Evolutionary conservation across 2,329 filamentous ascomycete species (phyloP), one percentile per base, ranked within the genome.

Genomic region (Colletotrichum musae): DNA sequence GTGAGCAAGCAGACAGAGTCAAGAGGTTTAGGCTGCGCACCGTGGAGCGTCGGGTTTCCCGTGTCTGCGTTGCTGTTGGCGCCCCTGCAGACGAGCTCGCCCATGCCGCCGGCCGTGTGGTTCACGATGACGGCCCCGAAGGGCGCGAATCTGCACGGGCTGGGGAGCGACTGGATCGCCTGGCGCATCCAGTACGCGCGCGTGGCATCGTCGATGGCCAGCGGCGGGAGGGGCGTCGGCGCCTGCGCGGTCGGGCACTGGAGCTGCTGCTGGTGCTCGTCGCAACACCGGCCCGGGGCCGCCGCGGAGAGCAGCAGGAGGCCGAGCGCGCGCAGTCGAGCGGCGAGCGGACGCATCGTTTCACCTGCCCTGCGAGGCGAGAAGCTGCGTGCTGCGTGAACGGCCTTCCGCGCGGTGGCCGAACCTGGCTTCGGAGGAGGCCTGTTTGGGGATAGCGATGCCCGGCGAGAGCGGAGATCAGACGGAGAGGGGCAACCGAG

Each of bases 61-160:
- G 79, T 82, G 36, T 73, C 68, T 6, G 72, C 71, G 59, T 81
- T 83, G 28, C 77, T 75, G 72, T 89, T 89, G 18, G 82, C 84
- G 7, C 85, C 86, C 15, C 83, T 83, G 75, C 86, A 88, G 15
- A 88, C 76, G 3, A 86, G 74, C 24, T 84, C 77, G 2, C 85
- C 85, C 0, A 81, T 74, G 0, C 79, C 80, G 24, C 71, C 71
- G 5, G 71, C 74, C 0, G 86, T 88, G 72, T 89, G 87, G 72
- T 89, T 89, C 15, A 89, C 87, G 64, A 89, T 82, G 24, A 83
- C 86, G 15, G 83, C 80, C 3, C 85, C 86, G 73, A 88, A 89
- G 6, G 87, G 83, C 6, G 80, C 82, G 70, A 85, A 87, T 0
- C 86, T 85, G 73, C 87, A 89, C 3, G 86, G 85, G 1, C 81